Conservation (phyloP, 2,329 filamentous ascomycete species). For the Fusarium illudens region DNA sequence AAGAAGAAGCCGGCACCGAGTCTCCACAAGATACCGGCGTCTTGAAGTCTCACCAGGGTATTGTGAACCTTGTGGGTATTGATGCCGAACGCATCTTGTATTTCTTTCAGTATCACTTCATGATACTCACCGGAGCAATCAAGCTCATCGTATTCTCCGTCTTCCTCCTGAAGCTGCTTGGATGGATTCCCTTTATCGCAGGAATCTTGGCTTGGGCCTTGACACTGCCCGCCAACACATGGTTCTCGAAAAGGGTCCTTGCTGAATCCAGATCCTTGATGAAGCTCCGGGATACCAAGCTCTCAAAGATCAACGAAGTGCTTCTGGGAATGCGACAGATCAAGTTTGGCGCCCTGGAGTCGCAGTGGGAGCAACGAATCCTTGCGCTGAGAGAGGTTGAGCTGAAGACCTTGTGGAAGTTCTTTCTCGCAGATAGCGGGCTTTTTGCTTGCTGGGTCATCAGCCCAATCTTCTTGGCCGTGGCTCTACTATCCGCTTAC, state of each 20-base stretch:
- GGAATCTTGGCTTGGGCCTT: slow-evolving; percentile 70
- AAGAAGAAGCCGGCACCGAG: slow-evolving; percentile 61
- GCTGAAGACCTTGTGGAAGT: slow-evolving; percentile 69
- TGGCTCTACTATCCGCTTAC: slow-evolving; percentile 74
- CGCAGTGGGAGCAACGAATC: slow-evolving; percentile 76
- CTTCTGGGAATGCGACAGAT: slow-evolving; percentile 82
- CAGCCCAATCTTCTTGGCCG: slow-evolving; percentile 75
- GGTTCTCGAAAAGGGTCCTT: slow-evolving; percentile 70
- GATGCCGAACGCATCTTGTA: slow-evolving; percentile 74
- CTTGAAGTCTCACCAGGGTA: slow-evolving; percentile 66
- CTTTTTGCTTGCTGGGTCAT: slow-evolving; percentile 75
- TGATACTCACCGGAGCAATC: slow-evolving; percentile 68
- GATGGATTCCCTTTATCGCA: slow-evolving; percentile 72
- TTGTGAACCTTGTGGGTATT: slow-evolving; percentile 78
- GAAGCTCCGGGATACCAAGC: slow-evolving; percentile 77
- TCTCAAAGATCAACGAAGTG: slow-evolving; percentile 77
- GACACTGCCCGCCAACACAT: slow-evolving; percentile 73
- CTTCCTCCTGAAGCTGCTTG: slow-evolving; percentile 73
- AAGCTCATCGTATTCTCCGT: slow-evolving; percentile 70
- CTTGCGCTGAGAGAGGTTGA: slow-evolving; percentile 68
- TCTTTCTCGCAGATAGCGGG: slow-evolving; percentile 69
- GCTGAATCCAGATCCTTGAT: slow-evolving; percentile 73
- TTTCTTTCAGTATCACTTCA: slow-evolving; percentile 71
- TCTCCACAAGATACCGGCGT: slow-evolving; percentile 38
- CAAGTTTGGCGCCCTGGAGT: slow-evolving; percentile 80